Base-by-base conservation (phyloP, 805 yeast species). In the Cyberlindnera galapagoensis region DNA sequence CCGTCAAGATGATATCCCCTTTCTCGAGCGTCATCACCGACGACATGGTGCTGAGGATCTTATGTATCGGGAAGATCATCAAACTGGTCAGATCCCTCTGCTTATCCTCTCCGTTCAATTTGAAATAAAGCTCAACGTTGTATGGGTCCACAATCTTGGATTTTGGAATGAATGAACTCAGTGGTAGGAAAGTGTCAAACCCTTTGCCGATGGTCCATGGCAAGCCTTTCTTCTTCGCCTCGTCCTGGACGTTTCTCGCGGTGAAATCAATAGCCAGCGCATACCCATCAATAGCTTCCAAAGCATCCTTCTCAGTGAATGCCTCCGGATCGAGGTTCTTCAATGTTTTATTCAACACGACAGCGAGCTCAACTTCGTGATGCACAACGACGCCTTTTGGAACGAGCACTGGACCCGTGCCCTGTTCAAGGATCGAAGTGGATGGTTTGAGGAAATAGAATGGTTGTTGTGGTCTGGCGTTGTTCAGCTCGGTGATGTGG, bases 141-240 rank as follows among this genome's bases (percentile, higher is more conserved):
- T 82, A 79, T 4, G 94, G 94, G 47, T 81, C 83, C 5, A 76
- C 69, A 34, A 92, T 74, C 39, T 65, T 54, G 1, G 54, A 56
- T 49, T 82, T 80, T 8, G 88, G 73, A 34, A 92, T 79, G 43
- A 76, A 74, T 14, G 63, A 58, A 7, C 94, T 80, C n/a, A 92
- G 54, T 2, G 99, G 99, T 54, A 84, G 67, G 57, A 92, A 92
- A 0, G 98, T 90, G 52, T 92, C 99, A 56, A 87, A 90, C 0
- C 98, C 98, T 55, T 92, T 92, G 21, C 92, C 95, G 43, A 87
- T 85, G 5, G 90, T 62, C 99, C 99, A 92, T 5, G 99, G 98
- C 33, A 90, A 67, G 1, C 97, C 97, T 57, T 85, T 86, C 60
- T 70, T 71, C 60, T 92, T 92, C 22, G 96, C 96, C 49, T 78